Conservation (phyloP, 148 eudicot species). For the Rhododendron kiyosumense region DNA sequence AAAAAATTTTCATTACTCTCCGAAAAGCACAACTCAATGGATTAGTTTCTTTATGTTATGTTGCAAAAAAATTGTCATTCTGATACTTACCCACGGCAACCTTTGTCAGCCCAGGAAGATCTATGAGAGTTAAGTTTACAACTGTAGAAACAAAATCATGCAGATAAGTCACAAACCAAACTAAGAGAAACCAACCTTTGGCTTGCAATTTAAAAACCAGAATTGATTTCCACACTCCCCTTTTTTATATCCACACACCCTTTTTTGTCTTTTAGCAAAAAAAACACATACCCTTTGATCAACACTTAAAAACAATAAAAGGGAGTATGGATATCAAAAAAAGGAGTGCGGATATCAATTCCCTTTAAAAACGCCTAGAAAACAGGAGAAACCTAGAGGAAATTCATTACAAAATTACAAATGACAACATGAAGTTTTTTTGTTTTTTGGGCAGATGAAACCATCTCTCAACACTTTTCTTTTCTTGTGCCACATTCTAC, state of each 20-base stretch:
- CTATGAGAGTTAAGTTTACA: constrained; percentile 95
- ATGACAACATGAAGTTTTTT: neutral
- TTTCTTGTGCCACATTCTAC: neutral
- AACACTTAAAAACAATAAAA: too few relatives aligned
- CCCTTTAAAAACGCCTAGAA: neutral
- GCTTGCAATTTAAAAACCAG: neutral
- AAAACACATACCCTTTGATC: too few relatives aligned
- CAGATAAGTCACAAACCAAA: neutral
- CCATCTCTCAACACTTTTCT: neutral
- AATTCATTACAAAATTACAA: neutral
- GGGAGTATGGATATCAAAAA: too few relatives aligned
- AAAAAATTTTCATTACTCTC: neutral
- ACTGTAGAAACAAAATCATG: constrained; percentile 50
- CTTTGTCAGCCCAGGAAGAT: constrained; percentile 99
- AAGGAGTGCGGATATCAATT: too few relatives aligned
- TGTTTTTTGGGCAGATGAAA: neutral
- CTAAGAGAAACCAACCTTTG: neutral
- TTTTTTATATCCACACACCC: too few relatives aligned
- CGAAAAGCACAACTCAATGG: neutral
- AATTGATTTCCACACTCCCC: too few relatives aligned
- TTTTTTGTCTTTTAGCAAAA: too few relatives aligned
- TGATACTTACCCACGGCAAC: constrained; percentile 89
- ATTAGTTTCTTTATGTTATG: neutral
- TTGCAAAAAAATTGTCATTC: neutral
- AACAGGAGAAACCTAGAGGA: neutral